These are phyloP conservation scores for Wallacemonas sp. DNA, from an alignment of 208 protist genomes.

Conservation along the genomic window DNA sequence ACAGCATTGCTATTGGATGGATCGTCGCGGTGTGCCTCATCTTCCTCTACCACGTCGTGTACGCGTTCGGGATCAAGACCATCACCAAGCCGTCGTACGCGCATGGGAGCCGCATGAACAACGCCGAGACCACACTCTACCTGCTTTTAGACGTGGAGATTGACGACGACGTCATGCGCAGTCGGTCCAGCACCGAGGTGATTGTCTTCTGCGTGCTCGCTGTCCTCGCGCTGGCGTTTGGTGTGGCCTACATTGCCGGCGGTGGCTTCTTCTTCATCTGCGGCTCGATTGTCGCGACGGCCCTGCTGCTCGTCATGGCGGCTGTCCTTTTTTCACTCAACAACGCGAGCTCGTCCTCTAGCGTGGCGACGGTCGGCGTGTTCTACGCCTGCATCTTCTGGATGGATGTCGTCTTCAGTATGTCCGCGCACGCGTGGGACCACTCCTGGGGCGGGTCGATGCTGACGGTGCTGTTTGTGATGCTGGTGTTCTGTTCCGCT, in stretches of 20 bases:
- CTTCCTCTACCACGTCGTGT: slow-evolving; percentile 58
- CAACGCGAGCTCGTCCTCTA: slow-evolving; percentile 37
- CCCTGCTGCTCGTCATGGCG: slow-evolving; percentile 36
- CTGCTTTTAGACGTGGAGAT: slow-evolving; percentile 54
- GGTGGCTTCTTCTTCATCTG: slow-evolving; percentile 47
- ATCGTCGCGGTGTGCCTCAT: slow-evolving; percentile 61
- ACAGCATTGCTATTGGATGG: slow-evolving; percentile 71
- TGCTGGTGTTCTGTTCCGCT: slow-evolving; percentile 37
- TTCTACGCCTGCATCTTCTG: slow-evolving; percentile 54
- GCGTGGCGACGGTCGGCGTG: slow-evolving; percentile 41
- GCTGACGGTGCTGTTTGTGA: slow-evolving; percentile 43
- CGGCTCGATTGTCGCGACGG: slow-evolving; percentile 33
- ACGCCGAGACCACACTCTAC: slow-evolving; percentile 45
- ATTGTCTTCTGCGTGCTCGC: slow-evolving; percentile 36
- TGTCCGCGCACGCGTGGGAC: slow-evolving; percentile 41
- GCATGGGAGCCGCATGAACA: slow-evolving; percentile 61
- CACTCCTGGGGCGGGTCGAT: slow-evolving; percentile 39
- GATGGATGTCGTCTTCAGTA: slow-evolving; percentile 56
- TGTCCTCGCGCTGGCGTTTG: slow-evolving; percentile 41
- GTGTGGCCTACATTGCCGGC: slow-evolving; percentile 45
- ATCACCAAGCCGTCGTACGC: slow-evolving; percentile 42
- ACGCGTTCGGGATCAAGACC: slow-evolving; percentile 50
- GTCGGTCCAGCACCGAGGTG: slow-evolving; percentile 34
- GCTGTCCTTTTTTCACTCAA: slow-evolving; percentile 34
- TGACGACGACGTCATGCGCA: slow-evolving; percentile 36